Base-by-base conservation (phyloP, 345 rosid genomes). In the Pseudoturritis turrita region DNA sequence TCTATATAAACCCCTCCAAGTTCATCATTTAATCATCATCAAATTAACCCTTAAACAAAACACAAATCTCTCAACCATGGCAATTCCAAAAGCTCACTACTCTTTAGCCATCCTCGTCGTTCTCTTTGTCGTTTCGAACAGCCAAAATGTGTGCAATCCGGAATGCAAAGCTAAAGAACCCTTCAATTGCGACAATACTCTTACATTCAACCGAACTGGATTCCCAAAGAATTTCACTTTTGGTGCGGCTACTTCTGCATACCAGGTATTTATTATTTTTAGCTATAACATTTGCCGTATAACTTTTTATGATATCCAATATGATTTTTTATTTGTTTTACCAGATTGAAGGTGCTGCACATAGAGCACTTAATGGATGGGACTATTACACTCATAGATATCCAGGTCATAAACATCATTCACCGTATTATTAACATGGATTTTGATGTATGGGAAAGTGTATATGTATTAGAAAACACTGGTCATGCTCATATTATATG, bases 241-340 rank as follows among this genome's bases (percentile, higher is more conserved):
- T 29, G 75, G 75, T 17, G 68, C 75, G 14, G 49, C 75, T 28
- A 71, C 68, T 50, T 71, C 68, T 15, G 67, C 68, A 23, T 71
- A 71, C 6, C 68, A 71, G 68, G 74, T 70, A 46, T 21, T 9
- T 2, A 25, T 17, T 33, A 3, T 17, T 35, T 17, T 8, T 8
- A 31, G 17, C 14, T 10, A 29, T 47, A 10, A 4, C 3, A 65
- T 6, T 25, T 26, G 0, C 10, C 29, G 19, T 11, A 65, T 46
- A 26, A 21, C 2, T 63, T 4, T 45, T 10, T 15, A 2, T 1
- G 6, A 4, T 13, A 22, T 51, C 11, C 6, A 50, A 26, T 25
- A 5, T 19, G 7, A 22, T 50, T 26, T 50, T 12, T 36, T 9
- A 50, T 36, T 14, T 40, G 43, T 57, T 57, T 4, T 21, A 26